Evolutionary conservation across 208 protist species (phyloP).

Genomic region (Eutreptiella sp.): DNA sequence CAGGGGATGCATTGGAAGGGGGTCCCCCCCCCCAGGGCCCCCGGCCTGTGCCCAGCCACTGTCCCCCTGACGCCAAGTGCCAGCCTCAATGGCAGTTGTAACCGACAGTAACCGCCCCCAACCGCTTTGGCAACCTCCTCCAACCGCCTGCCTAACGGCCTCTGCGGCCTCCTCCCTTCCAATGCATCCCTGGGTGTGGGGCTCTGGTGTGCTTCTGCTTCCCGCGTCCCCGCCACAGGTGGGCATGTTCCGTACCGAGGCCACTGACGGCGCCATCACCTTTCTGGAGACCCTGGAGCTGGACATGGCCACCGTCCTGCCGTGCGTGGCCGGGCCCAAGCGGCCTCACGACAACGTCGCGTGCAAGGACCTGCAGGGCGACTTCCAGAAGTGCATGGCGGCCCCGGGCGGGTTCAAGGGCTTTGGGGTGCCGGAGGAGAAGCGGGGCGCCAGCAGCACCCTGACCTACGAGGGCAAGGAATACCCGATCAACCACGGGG

Average conservation of each 20-base stretch:
- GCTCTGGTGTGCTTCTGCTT: neutral
- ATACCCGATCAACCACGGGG: constrained; percentile 77
- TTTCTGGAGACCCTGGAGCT: constrained; percentile 70
- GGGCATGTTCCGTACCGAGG: constrained; percentile 57
- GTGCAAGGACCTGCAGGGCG: constrained; percentile 72
- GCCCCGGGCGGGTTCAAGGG: constrained; percentile 88
- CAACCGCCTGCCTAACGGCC: too few relatives aligned
- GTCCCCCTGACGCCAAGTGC: too few relatives aligned
- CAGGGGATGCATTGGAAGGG: too few relatives aligned
- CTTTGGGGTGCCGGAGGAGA: constrained; percentile 73
- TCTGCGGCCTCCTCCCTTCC: too few relatives aligned
- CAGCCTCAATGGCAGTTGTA: too few relatives aligned
- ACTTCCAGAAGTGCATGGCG: constrained; percentile 81
- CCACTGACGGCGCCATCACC: constrained; percentile 55
- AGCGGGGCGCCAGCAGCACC: constrained; percentile 59
- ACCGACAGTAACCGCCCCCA: too few relatives aligned
- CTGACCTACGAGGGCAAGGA: constrained; percentile 69
- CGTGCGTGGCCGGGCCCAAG: constrained; percentile 84
- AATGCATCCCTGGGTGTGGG: too few relatives aligned
- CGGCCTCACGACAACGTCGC: constrained; percentile 88
- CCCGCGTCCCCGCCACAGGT: too few relatives aligned
- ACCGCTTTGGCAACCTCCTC: too few relatives aligned
- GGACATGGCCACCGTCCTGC: constrained; percentile 77
- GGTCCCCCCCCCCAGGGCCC: too few relatives aligned
- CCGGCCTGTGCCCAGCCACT: too few relatives aligned